These are phyloP conservation scores for Aspergillus latus DNA, from an alignment of 2,329 filamentous ascomycete genomes.

Conservation along the genomic window DNA sequence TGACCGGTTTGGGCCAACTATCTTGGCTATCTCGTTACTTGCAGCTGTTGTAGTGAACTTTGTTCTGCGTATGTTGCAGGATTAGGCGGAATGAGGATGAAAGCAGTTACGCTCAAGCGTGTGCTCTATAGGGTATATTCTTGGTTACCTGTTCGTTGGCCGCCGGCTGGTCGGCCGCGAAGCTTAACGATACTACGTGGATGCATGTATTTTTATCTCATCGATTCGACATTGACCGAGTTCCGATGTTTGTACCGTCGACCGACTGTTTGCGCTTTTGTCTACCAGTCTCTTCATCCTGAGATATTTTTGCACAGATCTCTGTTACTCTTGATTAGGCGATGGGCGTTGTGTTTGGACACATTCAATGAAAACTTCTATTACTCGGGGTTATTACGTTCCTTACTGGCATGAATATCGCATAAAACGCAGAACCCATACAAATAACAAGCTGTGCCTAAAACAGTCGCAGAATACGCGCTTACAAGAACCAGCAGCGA, in stretches of 20 bases:
- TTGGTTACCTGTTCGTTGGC: neutral
- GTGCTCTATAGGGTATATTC: neutral
- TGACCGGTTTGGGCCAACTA: constrained; percentile 89
- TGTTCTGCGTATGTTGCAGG: constrained; percentile 62
- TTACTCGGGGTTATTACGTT: neutral
- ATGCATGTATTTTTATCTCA: constrained; percentile 2
- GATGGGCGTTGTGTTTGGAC: constrained; percentile 7
- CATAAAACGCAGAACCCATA: neutral
- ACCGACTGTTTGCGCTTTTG: neutral
- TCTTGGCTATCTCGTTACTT: constrained; percentile 81
- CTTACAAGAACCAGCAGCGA: neutral
- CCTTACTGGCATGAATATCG: neutral
- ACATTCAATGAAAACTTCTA: constrained; percentile 4
- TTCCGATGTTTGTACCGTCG: neutral
- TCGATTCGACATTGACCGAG: constrained; percentile 2
- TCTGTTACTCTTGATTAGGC: constrained; percentile 3
- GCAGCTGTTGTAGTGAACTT: constrained; percentile 96
- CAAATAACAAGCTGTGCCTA: neutral
- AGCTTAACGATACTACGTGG: neutral
- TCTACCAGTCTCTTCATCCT: neutral
- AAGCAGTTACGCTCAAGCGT: too few relatives aligned
- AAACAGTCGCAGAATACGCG: neutral
- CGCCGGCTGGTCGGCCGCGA: neutral
- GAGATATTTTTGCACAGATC: neutral
- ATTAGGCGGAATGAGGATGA: constrained; percentile 1